These are phyloP conservation scores for Schizosaccharomyces lindneri DNA, from an alignment of 805 yeast species.

Conservation along the genomic window DNA sequence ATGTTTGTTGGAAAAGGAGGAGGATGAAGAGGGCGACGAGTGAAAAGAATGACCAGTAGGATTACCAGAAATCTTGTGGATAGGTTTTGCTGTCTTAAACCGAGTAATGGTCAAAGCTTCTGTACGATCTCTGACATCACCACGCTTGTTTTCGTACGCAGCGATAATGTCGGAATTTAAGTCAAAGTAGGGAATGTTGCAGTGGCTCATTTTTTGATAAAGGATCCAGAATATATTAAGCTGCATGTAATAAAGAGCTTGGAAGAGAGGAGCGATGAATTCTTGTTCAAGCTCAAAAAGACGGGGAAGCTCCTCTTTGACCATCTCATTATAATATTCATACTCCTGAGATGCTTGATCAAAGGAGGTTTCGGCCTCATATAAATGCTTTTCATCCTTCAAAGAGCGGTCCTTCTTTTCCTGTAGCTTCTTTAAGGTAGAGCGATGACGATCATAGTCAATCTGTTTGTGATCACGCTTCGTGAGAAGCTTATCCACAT, in stretches of 20 bases:
- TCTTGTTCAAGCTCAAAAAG: constrained; percentile 74
- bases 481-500: constrained; percentile 77
- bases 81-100: not conserved
- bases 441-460: constrained; percentile 69
- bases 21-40: constrained; percentile 3
- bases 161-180: constrained; percentile 47
- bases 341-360: constrained; percentile 84
- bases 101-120: constrained; percentile 41
- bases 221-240: constrained; percentile 85
- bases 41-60: not conserved
- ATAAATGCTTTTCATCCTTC: constrained; percentile 79
- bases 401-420: constrained; percentile 59
- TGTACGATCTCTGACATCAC: constrained; percentile 69
- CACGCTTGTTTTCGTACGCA: constrained; percentile 58
- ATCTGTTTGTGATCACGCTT: constrained; percentile 89
- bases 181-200: constrained; percentile 92
- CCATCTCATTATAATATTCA: constrained; percentile 84
- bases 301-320: constrained; percentile 71
- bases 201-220: constrained; percentile 74
- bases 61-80: not conserved
- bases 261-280: constrained; percentile 79
- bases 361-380: constrained; percentile 69
- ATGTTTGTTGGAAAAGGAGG: constrained; percentile 15
- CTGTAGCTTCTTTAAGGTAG: constrained; percentile 45
- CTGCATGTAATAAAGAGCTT: constrained; percentile 91